Evolutionary conservation across 768 basidiomycete species (phyloP), one percentile per base, ranked within the genome.

Genomic region (Arthromyces matolae): DNA sequence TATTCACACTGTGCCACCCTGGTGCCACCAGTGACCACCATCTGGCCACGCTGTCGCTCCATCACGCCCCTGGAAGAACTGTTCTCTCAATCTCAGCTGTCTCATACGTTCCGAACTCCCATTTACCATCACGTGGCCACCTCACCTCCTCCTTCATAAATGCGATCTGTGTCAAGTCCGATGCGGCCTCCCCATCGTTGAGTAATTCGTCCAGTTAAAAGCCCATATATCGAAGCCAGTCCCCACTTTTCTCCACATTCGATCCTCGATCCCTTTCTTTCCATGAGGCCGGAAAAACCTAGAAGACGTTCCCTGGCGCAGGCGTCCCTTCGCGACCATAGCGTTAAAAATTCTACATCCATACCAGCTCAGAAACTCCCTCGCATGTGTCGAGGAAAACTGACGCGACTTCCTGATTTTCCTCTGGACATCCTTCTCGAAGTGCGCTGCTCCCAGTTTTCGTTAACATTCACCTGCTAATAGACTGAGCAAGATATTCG

Each of bases 401-500:
- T 58, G 24, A 36, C 41, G 12, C 49, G 39, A 16, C 37, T 58
- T 29, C 45, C 54, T 8, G 29, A 55, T 22, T 47, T 58, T 24
- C 56, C 56, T 16, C 16, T 55, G 10, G 56, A 58, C 20, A 45
- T 58, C 39, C 40, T 58, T 20, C 52, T 50, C 23, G 56, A 55
- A 48, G 56, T 52, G 18, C 32, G 31, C 8, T 22, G 34, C 28
- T 38, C n/a, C 3, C 5, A 32, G 2, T 22, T 3, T 45, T 27
- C 19, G 2, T 45, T 20, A 19, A 6, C 4, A 3, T 38, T 18
- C 8, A 45, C 8, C 3, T 19, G 33, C 29, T 25, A 12, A 13
- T 8, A 19, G 14, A 18, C 8, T 32, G 31, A 28, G 6, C 12
- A 34, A 67, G 65, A 70, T 78, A 41, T 70, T 79, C 46, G 66